phyloP scores from a whole-genome alignment of 2,329 filamentous ascomycete genomes.

The Chrysoporthe puriensis region DNA sequence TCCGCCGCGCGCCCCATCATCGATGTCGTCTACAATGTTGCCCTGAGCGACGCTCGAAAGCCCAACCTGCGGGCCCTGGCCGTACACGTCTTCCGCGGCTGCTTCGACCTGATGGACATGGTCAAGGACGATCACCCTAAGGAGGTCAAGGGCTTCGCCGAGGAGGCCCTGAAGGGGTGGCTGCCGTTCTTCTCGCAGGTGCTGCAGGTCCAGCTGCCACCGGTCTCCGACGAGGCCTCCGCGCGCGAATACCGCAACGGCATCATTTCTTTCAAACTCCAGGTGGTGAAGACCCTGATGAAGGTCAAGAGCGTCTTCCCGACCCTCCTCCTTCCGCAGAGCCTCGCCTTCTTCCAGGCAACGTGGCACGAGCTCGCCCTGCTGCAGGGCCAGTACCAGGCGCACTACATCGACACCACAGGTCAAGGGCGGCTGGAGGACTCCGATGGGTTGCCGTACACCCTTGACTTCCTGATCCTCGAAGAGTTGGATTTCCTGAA shows the following conservation, averaged over 20 bases:
- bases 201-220: slow-evolving; percentile 75
- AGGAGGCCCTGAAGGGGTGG: slow-evolving; percentile 83
- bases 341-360: slow-evolving; percentile 78
- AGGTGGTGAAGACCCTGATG: slow-evolving; percentile 92
- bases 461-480: slow-evolving; percentile 87
- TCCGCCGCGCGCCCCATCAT: slow-evolving; percentile 84
- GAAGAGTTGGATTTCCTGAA: slow-evolving; percentile 97
- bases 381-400: slow-evolving; percentile 73
- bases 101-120: slow-evolving; percentile 95
- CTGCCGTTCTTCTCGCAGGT: slow-evolving; percentile 84
- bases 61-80: slow-evolving; percentile 80
- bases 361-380: slow-evolving; percentile 86
- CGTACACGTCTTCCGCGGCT: slow-evolving; percentile 86
- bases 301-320: slow-evolving; percentile 86
- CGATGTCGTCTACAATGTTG: slow-evolving; percentile 80
- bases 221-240: slow-evolving; percentile 56
- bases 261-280: slow-evolving; percentile 83
- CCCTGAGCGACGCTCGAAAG: slow-evolving; percentile 74
- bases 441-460: slow-evolving; percentile 89
- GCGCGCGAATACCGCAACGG: slow-evolving; percentile 77
- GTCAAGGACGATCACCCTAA: slow-evolving; percentile 90
- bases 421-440: slow-evolving; percentile 88
- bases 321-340: slow-evolving; percentile 79
- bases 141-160: slow-evolving; percentile 86
- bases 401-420: slow-evolving; percentile 84